Conservation (phyloP, 208 protist species). For the Crithidia thermophila region DNA sequence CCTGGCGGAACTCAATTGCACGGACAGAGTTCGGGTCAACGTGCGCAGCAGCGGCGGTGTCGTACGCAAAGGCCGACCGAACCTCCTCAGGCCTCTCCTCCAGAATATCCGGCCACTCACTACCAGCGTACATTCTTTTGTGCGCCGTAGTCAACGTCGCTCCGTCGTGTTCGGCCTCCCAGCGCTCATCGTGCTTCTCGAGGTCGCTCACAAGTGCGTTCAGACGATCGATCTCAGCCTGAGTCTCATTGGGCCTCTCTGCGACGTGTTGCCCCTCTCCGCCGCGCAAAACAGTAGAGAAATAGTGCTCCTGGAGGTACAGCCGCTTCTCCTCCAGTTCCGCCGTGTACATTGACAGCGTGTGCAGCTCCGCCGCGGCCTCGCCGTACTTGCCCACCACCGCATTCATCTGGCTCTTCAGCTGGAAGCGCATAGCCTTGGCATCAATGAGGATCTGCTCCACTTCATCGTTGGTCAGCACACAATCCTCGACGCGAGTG, state of each 20-base stretch:
- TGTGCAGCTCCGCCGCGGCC: conserved; percentile 42
- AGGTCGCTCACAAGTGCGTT: conserved; percentile 41
- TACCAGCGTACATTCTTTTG: conserved; percentile 32
- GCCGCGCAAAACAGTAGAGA: conserved; percentile 28
- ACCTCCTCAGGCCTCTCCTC: conserved; percentile 46
- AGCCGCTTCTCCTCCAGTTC: conserved; percentile 62
- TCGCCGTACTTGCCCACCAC: conserved; percentile 29
- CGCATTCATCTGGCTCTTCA: conserved; percentile 33
- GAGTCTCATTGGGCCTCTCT: background rate
- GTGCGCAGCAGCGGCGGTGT: conserved; percentile 43
- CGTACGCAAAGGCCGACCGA: conserved; percentile 34
- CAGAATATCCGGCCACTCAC: conserved; percentile 38
- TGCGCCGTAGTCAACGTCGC: conserved; percentile 38
- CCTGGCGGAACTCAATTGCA: conserved; percentile 30
- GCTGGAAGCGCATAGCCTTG: conserved; percentile 35
- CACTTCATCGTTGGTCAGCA: conserved; percentile 68
- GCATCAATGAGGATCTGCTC: conserved; percentile 37
- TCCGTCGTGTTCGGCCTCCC: conserved; percentile 25
- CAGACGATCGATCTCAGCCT: conserved; percentile 28
- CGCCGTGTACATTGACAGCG: conserved; percentile 48
- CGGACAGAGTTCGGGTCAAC: conserved; percentile 37
- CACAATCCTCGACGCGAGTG: conserved; percentile 43
- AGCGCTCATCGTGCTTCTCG: conserved; percentile 41
- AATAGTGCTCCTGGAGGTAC: conserved; percentile 52
- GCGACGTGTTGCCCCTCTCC: background rate